These are phyloP conservation scores for Amborella trichopoda DNA, from an alignment of 164 flowering plant species.

Conservation along the genomic window DNA sequence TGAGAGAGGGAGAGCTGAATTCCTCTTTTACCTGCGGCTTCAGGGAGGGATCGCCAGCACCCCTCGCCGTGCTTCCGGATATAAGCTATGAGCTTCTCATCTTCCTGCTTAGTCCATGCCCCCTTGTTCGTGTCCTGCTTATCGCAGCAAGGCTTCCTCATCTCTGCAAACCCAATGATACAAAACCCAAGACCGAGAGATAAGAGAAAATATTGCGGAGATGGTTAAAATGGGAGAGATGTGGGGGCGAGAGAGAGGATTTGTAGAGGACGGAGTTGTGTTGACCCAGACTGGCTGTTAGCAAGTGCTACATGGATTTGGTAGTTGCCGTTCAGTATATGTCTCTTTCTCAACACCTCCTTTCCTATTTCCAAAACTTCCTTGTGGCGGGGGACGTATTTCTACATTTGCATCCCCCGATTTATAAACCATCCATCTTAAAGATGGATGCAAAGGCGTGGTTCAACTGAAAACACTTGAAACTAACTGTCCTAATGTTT, in stretches of 20 bases:
- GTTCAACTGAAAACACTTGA: too few species aligned
- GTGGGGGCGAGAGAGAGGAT: neutral
- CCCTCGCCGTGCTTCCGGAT: slow-evolving; percentile 46
- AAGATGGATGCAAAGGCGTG: too few species aligned
- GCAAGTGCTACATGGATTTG: too few species aligned
- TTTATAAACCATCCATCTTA: too few species aligned
- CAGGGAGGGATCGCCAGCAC: slow-evolving; percentile 57
- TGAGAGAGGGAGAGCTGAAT: too few species aligned
- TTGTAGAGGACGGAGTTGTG: neutral
- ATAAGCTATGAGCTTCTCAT: slow-evolving; percentile 46
- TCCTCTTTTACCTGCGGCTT: slow-evolving; percentile 50
- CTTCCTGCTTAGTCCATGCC: slow-evolving; percentile 70
- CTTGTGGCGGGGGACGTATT: too few species aligned
- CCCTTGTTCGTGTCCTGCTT: slow-evolving; percentile 46
- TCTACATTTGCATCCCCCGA: too few species aligned
- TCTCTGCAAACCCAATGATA: neutral
- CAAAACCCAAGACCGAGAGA: slow-evolving; percentile 1
- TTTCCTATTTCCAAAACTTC: too few species aligned
- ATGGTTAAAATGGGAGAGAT: neutral
- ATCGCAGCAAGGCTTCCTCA: slow-evolving; percentile 58
- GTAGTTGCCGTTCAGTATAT: too few species aligned
- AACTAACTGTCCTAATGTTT: too few species aligned
- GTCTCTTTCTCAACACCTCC: too few species aligned
- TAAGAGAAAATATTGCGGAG: neutral
- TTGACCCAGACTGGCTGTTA: slow-evolving; percentile 1